These are phyloP conservation scores for Ceratobasidium sp. DNA, from an alignment of 1,284 basidiomycete genomes.

Conservation along the genomic window DNA sequence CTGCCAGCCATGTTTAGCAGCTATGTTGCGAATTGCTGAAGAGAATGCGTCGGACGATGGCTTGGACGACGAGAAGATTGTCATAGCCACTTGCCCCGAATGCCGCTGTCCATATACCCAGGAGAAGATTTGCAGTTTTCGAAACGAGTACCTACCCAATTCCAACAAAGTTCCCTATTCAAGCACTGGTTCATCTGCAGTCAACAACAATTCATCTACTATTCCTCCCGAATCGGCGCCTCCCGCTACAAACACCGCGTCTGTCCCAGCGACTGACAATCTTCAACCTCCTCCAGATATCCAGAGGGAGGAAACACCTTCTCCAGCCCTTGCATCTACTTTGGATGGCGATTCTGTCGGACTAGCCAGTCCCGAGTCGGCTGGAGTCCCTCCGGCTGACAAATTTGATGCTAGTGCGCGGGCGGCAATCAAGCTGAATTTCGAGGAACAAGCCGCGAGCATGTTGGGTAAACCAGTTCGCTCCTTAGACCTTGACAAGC, in stretches of 20 bases:
- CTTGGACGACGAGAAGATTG: background rate
- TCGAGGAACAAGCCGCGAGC: background rate
- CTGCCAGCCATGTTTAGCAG: background rate
- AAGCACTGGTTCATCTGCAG: no score
- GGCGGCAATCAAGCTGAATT: constrained; percentile 3
- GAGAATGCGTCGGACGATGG: background rate
- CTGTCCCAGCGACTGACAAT: no score
- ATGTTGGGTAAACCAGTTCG: background rate
- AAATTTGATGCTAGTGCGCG: background rate
- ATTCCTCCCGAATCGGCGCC: no score
- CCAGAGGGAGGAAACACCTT: background rate
- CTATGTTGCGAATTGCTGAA: background rate
- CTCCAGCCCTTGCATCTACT: background rate
- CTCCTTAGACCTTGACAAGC: background rate
- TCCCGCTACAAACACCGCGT: no score
- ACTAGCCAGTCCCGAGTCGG: background rate
- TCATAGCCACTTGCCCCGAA: constrained; percentile 7
- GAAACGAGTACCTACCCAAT: background rate
- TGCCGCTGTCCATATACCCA: constrained; percentile 3
- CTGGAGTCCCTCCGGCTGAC: background rate
- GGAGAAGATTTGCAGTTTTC: constrained; percentile 4
- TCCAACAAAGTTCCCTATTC: background rate
- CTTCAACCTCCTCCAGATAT: background rate
- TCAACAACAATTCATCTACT: no score
- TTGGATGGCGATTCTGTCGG: background rate